Percentiles rank a stretch among this genome's conserved stretches.
These are phyloP conservation scores for Nemania sp. DNA, from an alignment of 2,329 filamentous ascomycete species.

Conservation along the genomic window DNA sequence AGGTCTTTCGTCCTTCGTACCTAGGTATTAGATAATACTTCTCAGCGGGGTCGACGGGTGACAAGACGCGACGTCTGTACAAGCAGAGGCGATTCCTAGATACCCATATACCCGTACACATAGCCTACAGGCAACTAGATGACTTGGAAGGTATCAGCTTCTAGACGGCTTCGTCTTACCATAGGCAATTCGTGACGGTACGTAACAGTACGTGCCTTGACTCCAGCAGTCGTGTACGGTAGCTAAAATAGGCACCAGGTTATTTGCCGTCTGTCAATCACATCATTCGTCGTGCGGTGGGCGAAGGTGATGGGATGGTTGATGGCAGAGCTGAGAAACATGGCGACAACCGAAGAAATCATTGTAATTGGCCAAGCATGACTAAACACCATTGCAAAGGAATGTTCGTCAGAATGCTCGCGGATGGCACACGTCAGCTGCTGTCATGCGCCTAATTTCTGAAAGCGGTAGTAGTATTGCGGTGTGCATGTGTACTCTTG, in stretches of 20 bases:
- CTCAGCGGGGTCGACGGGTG: no score
- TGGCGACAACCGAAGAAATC: background rate
- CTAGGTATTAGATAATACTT: no score
- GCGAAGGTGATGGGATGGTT: background rate
- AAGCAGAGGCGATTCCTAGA: background rate
- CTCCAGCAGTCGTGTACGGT: background rate
- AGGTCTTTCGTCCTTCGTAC: no score
- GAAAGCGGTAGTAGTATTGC: no score
- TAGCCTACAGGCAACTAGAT: no score
- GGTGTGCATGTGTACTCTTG: no score
- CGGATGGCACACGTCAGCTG: background rate
- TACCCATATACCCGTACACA: background rate
- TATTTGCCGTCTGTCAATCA: background rate
- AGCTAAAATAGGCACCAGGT: background rate
- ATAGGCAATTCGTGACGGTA: no score
- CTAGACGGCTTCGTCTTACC: background rate
- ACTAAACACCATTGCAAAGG: background rate
- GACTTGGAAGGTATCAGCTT: background rate
- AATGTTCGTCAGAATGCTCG: background rate
- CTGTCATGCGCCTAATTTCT: no score
- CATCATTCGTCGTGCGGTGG: slow-evolving; percentile 2
- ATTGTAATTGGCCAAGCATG: background rate
- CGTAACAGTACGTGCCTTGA: no score
- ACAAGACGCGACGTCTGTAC: no score
- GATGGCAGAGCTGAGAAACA: background rate